Conservation (phyloP, 352 stramenopile species). For the Globisporangium nodosum region DNA sequence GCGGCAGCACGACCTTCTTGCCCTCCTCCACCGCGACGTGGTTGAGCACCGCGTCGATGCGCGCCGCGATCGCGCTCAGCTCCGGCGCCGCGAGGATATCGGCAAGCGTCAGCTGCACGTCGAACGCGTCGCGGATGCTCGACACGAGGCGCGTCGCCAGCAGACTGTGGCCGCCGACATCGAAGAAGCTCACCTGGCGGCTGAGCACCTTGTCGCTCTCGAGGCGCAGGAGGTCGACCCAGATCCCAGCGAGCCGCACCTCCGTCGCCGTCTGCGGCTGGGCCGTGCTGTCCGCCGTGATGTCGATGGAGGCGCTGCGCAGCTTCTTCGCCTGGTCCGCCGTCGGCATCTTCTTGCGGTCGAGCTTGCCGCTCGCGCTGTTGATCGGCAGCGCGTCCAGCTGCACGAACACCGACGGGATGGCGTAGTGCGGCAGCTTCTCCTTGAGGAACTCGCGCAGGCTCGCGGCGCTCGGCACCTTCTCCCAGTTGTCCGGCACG, state of each 20-base stretch:
- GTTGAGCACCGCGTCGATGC: conserved; percentile 38
- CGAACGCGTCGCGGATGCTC: conserved; percentile 59
- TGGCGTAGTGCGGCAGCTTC: conserved; percentile 79
- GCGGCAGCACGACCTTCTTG: conserved; percentile 49
- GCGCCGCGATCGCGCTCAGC: conserved; percentile 46
- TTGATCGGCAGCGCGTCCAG: conserved; percentile 85
- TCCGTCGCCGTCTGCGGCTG: conserved; percentile 58
- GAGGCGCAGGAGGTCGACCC: conserved; percentile 61
- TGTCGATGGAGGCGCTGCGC: conserved; percentile 74
- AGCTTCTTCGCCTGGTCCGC: conserved; percentile 62
- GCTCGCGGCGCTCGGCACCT: conserved; percentile 51
- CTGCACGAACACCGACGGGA: conserved; percentile 76
- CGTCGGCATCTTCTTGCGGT: conserved; percentile 83
- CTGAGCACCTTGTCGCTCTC: conserved; percentile 48
- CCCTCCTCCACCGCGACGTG: conserved; percentile 7
- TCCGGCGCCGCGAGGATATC: conserved; percentile 63
- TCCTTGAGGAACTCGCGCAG: conserved; percentile 65
- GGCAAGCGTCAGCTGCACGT: conserved; percentile 63
- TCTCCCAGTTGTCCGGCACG: conserved; percentile 69
- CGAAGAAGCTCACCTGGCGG: conserved; percentile 71
- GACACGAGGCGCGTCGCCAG: conserved; percentile 70
- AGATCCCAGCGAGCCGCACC: conserved; percentile 49
- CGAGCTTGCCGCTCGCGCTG: conserved; percentile 83
- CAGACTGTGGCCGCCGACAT: conserved; percentile 76
- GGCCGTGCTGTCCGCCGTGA: conserved; percentile 30